A percentile compares a stretch with the other conserved stretches of the same genome.
These are phyloP conservation scores for Chamaenerion angustifolium DNA, from an alignment of 345 rosid genomes.

Conservation along the genomic window DNA sequence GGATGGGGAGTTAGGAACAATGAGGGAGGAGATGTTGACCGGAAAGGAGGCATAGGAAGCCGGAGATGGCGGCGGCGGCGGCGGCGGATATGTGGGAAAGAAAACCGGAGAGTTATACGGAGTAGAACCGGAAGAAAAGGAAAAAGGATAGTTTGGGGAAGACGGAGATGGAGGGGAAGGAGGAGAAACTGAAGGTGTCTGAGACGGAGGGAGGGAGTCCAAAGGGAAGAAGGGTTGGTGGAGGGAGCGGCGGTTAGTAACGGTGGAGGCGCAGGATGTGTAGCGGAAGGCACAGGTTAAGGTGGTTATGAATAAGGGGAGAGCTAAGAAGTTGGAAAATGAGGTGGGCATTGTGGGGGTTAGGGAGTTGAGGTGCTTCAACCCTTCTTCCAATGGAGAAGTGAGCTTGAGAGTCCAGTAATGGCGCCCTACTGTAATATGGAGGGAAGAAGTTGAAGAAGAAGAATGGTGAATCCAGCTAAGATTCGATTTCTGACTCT, in stretches of 20 bases:
- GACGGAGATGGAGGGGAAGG: conserved; percentile 13
- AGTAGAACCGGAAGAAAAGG: too few relatives aligned
- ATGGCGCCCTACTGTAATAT: conserved; percentile 3
- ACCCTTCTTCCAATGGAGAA: conserved; percentile 1
- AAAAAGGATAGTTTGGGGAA: conserved; percentile 24
- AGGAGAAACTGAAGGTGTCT: conserved; percentile 20
- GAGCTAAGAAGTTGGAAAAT: not conserved
- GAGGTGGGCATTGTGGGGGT: conserved; percentile 3
- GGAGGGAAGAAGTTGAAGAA: not conserved
- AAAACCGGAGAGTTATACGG: conserved; percentile 35
- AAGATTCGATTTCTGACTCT: conserved; percentile 38
- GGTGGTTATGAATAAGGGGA: conserved; percentile 14
- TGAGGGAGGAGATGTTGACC: conserved; percentile 78
- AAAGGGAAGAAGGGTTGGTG: conserved; percentile 60
- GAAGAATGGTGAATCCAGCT: conserved; percentile 49
- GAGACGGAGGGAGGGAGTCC: conserved; percentile 18
- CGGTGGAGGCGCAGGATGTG: conserved; percentile 4
- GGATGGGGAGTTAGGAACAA: conserved; percentile 49
- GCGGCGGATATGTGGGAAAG: conserved; percentile 54
- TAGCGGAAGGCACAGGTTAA: conserved; percentile 6
- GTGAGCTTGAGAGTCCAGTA: conserved; percentile 1
- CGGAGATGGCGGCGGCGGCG: conserved; percentile 68
- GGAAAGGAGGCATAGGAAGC: conserved; percentile 70
- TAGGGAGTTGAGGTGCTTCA: not conserved
- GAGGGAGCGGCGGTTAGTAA: conserved; percentile 41